These are phyloP conservation scores for Phaseolus coccineus DNA, from an alignment of 331 rosid species.

Conservation along the genomic window DNA sequence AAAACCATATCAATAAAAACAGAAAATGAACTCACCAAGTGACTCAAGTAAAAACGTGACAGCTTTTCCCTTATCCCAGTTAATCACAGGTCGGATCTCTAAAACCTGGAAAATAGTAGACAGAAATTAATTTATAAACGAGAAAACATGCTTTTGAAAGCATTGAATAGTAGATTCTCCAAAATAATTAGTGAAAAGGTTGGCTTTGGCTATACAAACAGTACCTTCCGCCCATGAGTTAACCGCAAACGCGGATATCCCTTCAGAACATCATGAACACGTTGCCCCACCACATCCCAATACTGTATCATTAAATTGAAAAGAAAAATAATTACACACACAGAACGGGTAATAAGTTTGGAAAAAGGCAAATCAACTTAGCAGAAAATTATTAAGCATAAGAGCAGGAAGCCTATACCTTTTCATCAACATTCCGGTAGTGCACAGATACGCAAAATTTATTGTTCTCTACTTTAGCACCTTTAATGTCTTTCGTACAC, in stretches of 20 bases:
- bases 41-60: constrained; percentile 92
- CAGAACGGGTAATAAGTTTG: not conserved
- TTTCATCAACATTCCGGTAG: constrained; percentile 92
- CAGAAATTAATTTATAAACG: constrained; percentile 21
- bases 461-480: constrained; percentile 84
- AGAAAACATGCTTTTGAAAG: not conserved
- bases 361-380: not conserved
- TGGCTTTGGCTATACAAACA: constrained; percentile 5
- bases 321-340: constrained; percentile 19
- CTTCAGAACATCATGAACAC: constrained; percentile 70
- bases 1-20: not conserved
- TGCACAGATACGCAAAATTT: constrained; percentile 97
- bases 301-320: constrained; percentile 52
- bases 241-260: constrained; percentile 71
- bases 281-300: constrained; percentile 72
- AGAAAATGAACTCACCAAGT: constrained; percentile 70
- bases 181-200: not conserved
- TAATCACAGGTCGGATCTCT: constrained; percentile 90
- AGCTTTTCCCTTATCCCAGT: constrained; percentile 99
- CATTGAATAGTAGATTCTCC: not conserved
- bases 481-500: constrained; percentile 69
- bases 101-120: constrained; percentile 66
- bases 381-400: constrained; percentile 20
- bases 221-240: constrained; percentile 94
- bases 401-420: constrained; percentile 57